Base-by-base conservation (phyloP, 495 filamentous ascomycete genomes). In the Tricharina praecox region DNA sequence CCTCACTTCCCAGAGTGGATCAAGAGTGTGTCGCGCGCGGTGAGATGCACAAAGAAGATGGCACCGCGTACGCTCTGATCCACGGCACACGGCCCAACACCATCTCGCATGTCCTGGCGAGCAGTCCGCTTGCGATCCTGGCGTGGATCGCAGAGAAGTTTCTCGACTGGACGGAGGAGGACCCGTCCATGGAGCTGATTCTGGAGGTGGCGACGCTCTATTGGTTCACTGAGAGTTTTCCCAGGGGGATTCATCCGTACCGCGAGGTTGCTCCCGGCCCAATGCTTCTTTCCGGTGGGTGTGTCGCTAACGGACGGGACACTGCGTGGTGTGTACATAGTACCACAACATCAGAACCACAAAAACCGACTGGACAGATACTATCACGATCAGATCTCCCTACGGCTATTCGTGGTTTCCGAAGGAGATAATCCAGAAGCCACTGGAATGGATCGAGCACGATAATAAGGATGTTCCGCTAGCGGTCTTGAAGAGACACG, bases 111-210 rank as follows among this genome's bases (percentile, higher is more conserved):
- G 73, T 70, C 2, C 56, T 82, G 1, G 59, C 66, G 2, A 63
- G 67, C 0, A 79, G 59, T 41, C 79, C 79, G 1, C 50, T 84
- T 1, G 74, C 76, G 0, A 63, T 82, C 19, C 65, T 84, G 2
- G 70, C 75, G 23, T 84, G 79, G 77, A 62, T 79, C 39, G 78
- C 74, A 20, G 79, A 82, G 59, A 82, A 83, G 54, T 74, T 74
- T 52, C 51, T 79, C 15, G 68, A 72, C 37, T 82, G 78, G 79
- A 64, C 66, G 4, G 77, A 81, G 47, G 60, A 63, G 1, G 61
- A 69, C 3, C 67, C 76, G 1, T 10, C 9, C n/a, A n/a, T 25
- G 1, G 64, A 78, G 16, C 67, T 62, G 4, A 78, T 84, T 25
- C 65, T 81, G 3, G 68, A 71, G 23, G 60, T 65, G 1, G 64